Evolutionary conservation across 805 yeast species (phyloP), one percentile per base, ranked within the genome.

Genomic region (Hanseniaspora jakobsenii): DNA sequence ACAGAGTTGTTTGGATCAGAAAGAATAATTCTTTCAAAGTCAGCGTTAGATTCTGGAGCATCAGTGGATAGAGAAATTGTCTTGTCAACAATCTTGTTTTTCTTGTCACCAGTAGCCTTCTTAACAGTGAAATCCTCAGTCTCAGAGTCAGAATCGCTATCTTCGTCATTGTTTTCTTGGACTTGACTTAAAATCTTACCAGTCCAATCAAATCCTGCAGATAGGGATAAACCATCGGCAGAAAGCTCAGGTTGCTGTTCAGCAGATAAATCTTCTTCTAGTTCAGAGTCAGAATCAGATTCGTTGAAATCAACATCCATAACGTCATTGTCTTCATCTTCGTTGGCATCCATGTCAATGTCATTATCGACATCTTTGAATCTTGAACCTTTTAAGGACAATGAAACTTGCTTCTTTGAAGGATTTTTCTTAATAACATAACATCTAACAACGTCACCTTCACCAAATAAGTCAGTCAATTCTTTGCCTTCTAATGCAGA

Each of bases 331-430:
- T 45, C 53, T 17, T 51, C 54, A 39, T 51, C 53, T 6, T 54
- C 55, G 51, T 51, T 39, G 3, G 32, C 53, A 22, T 50, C 60
- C 37, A 41, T 55, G 7, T 58, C 67, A 21, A 58, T 63, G 28
- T 56, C 65, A 12, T 55, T 61, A 17, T 56, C 66, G n/a, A 53
- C 65, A 13, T 53, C 61, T 23, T 57, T 59, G 60, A 89, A 91
- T 62, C 80, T 85, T 3, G 95, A 82, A 2, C 96, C 96, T 66
- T 86, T 89, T 87, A 89, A 78, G 51, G 97, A 95, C 49, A 89
- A 70, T 1, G 94, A 78, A 17, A 89, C 57, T 57, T 81, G 87
- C 49, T 78, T 78, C 67, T 81, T 85, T 9, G 67, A 75, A 1
- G 52, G 46, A 54, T 81, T 78, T 26, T 79, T 66, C 24, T 67